Evolutionary conservation across 768 basidiomycete genomes (phyloP).

Genomic region (Hericium alpestre): DNA sequence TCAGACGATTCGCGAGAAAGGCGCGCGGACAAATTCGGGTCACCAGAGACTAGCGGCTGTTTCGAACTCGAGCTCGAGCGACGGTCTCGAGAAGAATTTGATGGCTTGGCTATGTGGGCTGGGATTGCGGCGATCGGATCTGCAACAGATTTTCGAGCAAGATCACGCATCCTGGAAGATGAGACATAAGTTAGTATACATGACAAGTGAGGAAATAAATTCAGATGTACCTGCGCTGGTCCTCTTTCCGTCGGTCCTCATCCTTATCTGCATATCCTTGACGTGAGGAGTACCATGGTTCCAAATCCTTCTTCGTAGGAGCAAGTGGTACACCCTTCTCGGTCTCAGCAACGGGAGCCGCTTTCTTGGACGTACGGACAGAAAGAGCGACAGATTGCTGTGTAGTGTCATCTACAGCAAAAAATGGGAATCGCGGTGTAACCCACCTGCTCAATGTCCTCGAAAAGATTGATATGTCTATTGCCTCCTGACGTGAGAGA

Average conservation of each 20-base stretch:
- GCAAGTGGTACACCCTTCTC: constrained; percentile 70
- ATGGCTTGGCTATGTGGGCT: constrained; percentile 43
- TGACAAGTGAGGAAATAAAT: background rate
- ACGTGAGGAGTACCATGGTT: constrained; percentile 58
- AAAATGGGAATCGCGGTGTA: background rate
- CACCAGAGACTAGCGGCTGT: constrained; percentile 11
- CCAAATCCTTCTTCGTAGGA: constrained; percentile 65
- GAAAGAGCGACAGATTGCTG: constrained; percentile 37
- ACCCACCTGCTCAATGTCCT: constrained; percentile 48
- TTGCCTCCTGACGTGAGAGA: constrained; percentile 43
- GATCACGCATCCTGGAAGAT: constrained; percentile 44
- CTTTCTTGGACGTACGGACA: constrained; percentile 34
- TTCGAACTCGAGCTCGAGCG: background rate
- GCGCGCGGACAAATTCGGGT: constrained; percentile 35
- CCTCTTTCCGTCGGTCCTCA: constrained; percentile 8
- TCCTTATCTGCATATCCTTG: constrained; percentile 11
- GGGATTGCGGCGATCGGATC: constrained; percentile 73
- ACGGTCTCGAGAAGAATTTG: background rate
- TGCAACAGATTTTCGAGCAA: constrained; percentile 47
- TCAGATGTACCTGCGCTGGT: constrained; percentile 16
- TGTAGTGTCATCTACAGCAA: background rate
- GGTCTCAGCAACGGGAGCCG: constrained; percentile 27
- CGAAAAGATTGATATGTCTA: constrained; percentile 79
- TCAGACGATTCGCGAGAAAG: constrained; percentile 66
- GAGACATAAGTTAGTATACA: background rate